Base-by-base conservation (phyloP, 2,329 filamentous ascomycete species). In the Monosporascus sp. region DNA sequence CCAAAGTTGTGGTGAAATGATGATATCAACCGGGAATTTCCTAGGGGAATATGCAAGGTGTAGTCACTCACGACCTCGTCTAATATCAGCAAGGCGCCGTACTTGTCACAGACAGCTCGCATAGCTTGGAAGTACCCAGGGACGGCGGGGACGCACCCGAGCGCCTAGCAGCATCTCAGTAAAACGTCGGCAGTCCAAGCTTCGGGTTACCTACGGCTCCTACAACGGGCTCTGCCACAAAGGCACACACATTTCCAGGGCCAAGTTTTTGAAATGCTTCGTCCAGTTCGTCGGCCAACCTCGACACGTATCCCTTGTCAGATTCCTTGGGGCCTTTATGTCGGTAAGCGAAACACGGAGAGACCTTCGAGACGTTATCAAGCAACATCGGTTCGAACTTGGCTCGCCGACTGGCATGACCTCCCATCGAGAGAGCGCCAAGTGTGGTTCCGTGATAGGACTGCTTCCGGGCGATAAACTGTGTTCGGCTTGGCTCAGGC, bases 371-470 rank as follows among this genome's bases (percentile, higher is more conserved):
- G 39, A 83, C 75, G 49, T 81, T 82, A 17, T 70, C 65, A 22
- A 79, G 70, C 14, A 90, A 70, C 53, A 89, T 75, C 2, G 81
- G 79, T 59, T 84, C 79, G 60, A 86, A 91, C 1, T 82, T 76
- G 1, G 76, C 74, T 53, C 84, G 78, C 37, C 88, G 76, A 5
- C 73, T 72, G 4, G 76, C 68, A 64, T 90, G 83, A 9, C 85
- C 85, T 9, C 86, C 79, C 17, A 87, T 73, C 0, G 80, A 79
- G 51, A 91, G 74, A 1, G 87, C 77, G 0, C 87, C 87, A 0
- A 91, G 69, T 0, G 87, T 91, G 4, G 77, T 84, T 8, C 88
- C 88, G 58, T 92, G 88, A 60, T 89, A 92, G 5, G 85, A 88
- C 43, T 83, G 77, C 37, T 79, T 69, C 15, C 88, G 78, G 4